Conservation (phyloP, 129 eudicot species). For the Helichrysum umbraculigerum region DNA sequence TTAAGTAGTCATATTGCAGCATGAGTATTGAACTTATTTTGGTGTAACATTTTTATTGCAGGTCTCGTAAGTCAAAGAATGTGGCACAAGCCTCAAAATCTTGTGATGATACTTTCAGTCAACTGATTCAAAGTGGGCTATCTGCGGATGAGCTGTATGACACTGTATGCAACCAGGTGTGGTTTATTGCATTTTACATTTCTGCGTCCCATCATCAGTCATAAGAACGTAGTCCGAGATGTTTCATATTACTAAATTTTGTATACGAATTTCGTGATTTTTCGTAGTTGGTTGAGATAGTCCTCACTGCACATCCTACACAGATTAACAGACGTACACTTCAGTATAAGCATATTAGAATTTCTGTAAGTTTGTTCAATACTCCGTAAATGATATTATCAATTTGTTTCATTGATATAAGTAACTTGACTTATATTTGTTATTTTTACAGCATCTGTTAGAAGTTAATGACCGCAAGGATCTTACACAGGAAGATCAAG, state of each 20-base stretch:
- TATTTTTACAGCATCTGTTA: slow-evolving; percentile 72
- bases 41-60: slow-evolving; percentile 33
- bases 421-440: not conserved
- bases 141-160: slow-evolving; percentile 82
- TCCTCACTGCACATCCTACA: slow-evolving; percentile 98
- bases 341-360: slow-evolving; percentile 87
- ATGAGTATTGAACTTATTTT: slow-evolving; percentile 11
- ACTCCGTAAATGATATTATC: not conserved
- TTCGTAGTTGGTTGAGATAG: slow-evolving; percentile 85
- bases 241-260: slow-evolving; percentile 4
- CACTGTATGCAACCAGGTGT: slow-evolving; percentile 89
- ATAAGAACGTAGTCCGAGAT: not conserved
- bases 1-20: not conserved
- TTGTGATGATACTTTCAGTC: slow-evolving; percentile 86
- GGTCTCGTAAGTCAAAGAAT: slow-evolving; percentile 62
- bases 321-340: slow-evolving; percentile 94
- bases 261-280: slow-evolving; percentile 18
- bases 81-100: slow-evolving; percentile 73
- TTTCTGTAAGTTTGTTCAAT: slow-evolving; percentile 60
- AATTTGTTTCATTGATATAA: not conserved
- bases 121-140: slow-evolving; percentile 78
- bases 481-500: slow-evolving; percentile 86
- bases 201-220: slow-evolving; percentile 4
- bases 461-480: slow-evolving; percentile 85
- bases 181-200: slow-evolving; percentile 7